Base-by-base conservation (phyloP, 75 land plant genomes). In the Ceratopteris richardii region DNA sequence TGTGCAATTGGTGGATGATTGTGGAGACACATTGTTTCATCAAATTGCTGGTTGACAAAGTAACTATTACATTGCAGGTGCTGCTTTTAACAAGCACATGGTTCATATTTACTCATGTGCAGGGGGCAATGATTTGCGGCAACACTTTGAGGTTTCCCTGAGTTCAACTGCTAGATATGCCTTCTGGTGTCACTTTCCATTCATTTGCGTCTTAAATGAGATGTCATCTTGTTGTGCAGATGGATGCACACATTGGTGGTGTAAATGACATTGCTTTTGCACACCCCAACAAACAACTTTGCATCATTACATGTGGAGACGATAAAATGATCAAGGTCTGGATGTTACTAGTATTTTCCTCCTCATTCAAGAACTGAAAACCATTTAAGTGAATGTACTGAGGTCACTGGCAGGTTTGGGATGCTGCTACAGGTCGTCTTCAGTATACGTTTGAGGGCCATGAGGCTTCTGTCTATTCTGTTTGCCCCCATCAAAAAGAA, bases 191-290 rank as follows among this genome's bases (percentile, higher is more conserved):
- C n/a, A n/a, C n/a, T n/a, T n/a, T n/a, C n/a, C n/a, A n/a, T n/a
- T n/a, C n/a, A n/a, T n/a, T n/a, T n/a, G n/a, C n/a, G n/a, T n/a
- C n/a, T n/a, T n/a, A n/a, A n/a, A n/a, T n/a, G n/a, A n/a, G n/a
- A n/a, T n/a, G n/a, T 33, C 9, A 4, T 33, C 9, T 51, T 39
- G 57, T 10, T 47, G 17, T 46, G 50, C 58, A 91, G 97, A 84
- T 91, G 69, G 97, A 91, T 66, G 97, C 97, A 37, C 97, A 91
- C 69, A 74, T 75, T 57, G 97, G 97, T 47, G 83, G 88, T 47
- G 97, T 91, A 22, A 91, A 91, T 67, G 97, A 91, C 70, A 62
- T 91, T 61, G 94, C 97, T 9, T 91, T 91, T 44, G 66, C 94
- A 26, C 73, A 79, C 29, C 97, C 89, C 7, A 87, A 87, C 57